Evolutionary conservation across 805 yeast genomes (phyloP).

Genomic region (Ogataea degrootiae): DNA sequence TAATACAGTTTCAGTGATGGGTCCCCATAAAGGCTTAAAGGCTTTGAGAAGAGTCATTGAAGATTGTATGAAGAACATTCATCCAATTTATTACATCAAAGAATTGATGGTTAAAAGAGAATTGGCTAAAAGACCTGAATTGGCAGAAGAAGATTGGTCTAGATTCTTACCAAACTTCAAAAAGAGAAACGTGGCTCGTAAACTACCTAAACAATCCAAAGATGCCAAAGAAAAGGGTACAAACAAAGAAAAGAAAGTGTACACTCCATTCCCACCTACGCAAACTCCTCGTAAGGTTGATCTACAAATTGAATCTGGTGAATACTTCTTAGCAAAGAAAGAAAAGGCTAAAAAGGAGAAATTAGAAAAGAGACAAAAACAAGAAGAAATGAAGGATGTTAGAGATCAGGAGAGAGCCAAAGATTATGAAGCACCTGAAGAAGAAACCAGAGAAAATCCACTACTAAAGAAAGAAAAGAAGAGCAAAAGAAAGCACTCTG

Average conservation of each 20-base stretch:
- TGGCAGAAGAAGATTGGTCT: constrained; percentile 95
- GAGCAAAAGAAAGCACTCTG: constrained; percentile 9
- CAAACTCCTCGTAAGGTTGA: constrained; percentile 97
- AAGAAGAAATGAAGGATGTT: constrained; percentile 60
- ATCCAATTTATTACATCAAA: constrained; percentile 96
- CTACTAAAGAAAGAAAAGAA: constrained; percentile 28
- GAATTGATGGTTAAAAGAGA: constrained; percentile 97
- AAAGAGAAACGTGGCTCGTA: constrained; percentile 92
- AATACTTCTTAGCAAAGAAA: constrained; percentile 84
- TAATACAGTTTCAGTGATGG: constrained; percentile 95
- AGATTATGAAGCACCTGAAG: constrained; percentile 85
- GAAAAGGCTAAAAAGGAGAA: constrained; percentile 71
- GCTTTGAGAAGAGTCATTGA: constrained; percentile 91
- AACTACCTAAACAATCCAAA: constrained; percentile 69
- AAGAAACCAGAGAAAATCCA: constrained; percentile 38
- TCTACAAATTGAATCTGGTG: constrained; percentile 97
- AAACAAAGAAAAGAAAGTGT: constrained; percentile 58
- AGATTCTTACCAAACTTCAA: constrained; percentile 94
- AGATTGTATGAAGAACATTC: constrained; percentile 95
- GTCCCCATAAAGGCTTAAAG: constrained; percentile 89
- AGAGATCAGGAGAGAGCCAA: constrained; percentile 68
- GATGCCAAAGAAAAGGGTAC: constrained; percentile 40
- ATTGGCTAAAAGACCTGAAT: constrained; percentile 88
- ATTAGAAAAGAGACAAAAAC: constrained; percentile 74
- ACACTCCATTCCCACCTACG: constrained; percentile 99